phyloP scores from a whole-genome alignment of 768 basidiomycete genomes.

The Kwoniella mangroviensis region DNA sequence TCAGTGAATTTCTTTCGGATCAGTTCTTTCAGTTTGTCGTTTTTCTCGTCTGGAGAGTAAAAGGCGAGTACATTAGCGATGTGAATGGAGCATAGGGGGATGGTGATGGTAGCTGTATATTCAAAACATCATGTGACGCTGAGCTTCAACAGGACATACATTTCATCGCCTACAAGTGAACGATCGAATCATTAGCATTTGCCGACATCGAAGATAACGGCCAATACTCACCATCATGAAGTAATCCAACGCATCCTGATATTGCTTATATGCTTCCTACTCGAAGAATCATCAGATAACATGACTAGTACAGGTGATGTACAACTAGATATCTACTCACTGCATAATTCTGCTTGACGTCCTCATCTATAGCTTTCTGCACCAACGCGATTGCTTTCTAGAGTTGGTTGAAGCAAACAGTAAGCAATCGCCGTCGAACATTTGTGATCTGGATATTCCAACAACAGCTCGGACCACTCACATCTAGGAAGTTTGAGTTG shows the following conservation, averaged over 20 bases:
- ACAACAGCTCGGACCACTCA: constrained; percentile 29
- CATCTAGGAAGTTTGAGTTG: constrained; percentile 59
- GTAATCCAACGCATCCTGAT: constrained; percentile 94
- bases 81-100: background rate
- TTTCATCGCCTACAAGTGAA: constrained; percentile 49
- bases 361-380: constrained; percentile 89
- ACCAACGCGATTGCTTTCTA: constrained; percentile 88
- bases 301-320: no score
- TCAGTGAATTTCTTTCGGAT: constrained; percentile 88
- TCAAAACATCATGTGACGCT: background rate
- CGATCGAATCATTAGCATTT: background rate
- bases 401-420: background rate
- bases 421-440: constrained; percentile 18
- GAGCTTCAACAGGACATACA: constrained; percentile 31
- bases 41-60: constrained; percentile 79
- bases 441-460: background rate
- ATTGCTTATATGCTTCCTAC: constrained; percentile 85
- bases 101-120: background rate
- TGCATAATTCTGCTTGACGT: constrained; percentile 87
- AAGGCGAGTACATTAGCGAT: constrained; percentile 5
- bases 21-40: constrained; percentile 83
- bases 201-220: background rate
- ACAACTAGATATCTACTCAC: constrained; percentile 32
- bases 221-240: constrained; percentile 82
- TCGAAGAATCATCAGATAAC: background rate